phyloP scores from a whole-genome alignment of 805 yeast genomes.

The Lachancea waltii region DNA sequence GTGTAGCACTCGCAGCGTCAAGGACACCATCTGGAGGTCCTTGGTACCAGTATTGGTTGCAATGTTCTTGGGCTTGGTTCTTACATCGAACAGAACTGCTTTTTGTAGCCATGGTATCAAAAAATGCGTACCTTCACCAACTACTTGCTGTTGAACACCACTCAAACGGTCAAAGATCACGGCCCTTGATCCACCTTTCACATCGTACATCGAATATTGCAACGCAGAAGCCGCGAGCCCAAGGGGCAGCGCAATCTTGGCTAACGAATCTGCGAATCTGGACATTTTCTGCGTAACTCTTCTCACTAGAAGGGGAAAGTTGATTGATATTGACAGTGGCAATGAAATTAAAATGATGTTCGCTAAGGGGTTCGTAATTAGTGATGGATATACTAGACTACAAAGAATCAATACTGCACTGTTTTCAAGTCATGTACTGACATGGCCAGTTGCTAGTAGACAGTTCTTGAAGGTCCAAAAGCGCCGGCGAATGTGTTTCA shows the following conservation, averaged over 20 bases:
- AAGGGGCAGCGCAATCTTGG: constrained; percentile 57
- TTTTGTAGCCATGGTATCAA: constrained; percentile 92
- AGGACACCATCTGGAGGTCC: constrained; percentile 91
- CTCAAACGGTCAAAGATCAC: constrained; percentile 86
- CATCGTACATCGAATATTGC: constrained; percentile 86
- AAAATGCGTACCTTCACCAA: constrained; percentile 97
- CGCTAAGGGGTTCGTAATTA: no score
- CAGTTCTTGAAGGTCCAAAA: no score
- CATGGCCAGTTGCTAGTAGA: no score
- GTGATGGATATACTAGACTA: no score
- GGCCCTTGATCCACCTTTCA: constrained; percentile 92
- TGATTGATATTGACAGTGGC: background rate
- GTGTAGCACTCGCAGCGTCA: constrained; percentile 88
- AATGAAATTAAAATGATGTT: no score
- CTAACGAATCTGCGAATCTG: constrained; percentile 24
- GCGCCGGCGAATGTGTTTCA: no score
- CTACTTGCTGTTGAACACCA: constrained; percentile 83
- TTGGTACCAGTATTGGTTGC: constrained; percentile 94
- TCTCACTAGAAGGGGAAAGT: background rate
- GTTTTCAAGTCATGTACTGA: no score
- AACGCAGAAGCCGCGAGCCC: constrained; percentile 65
- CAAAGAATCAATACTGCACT: no score
- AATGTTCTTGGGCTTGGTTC: constrained; percentile 92
- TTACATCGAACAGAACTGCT: constrained; percentile 83
- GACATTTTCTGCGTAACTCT: constrained; percentile 6